Base-by-base conservation (phyloP, 2,329 filamentous ascomycete genomes). In the Pseudonectria buxi region DNA sequence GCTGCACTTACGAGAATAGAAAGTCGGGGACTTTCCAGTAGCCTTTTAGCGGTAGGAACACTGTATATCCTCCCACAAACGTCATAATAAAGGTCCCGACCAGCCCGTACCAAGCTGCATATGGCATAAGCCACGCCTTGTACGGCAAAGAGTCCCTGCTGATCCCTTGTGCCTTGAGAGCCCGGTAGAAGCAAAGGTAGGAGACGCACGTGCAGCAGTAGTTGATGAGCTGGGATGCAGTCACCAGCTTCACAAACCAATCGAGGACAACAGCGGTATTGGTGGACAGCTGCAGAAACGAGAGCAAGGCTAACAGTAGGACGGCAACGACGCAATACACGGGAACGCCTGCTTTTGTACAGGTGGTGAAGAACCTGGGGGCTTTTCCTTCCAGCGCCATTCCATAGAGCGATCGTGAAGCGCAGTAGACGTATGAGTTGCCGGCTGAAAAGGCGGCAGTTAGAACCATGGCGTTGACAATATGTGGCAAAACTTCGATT, bases 201-300 rank as follows among this genome's bases (percentile, higher is more conserved):
- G 83, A 81, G 37, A 79, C 70, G 49, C 76, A 78, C 54, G 86
- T 80, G 46, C 78, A 75, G 27, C 71, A 70, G 61, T 81, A 87
- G 54, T 84, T 83, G 61, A 87, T 80, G 11, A 87, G 70, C 50
- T 85, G 81, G 1, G 82, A 84, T 0, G 84, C 81, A 10, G 84
- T 87, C 13, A 86, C 64, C 1, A 73, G 54, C 39, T 74, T 82
- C 27, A 85, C 74, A 45, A 88, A 78, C 83, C 83, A 88, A 30
- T 69, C 69, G 43, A 89, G 64, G 2, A 88, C 85, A 18, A 79
- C 75, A 4, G 82, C 72, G 0, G 78, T 71, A 39, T 69, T 69
- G 43, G 76, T 71, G 7, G 76, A 81, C 13, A 90, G 71, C 57
- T 88, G 81, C 31, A 89, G 63, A 59, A 88, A 92, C 3, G 80